Evolutionary conservation across 345 rosid species (phyloP).

Genomic region (Bruguiera parviflora): DNA sequence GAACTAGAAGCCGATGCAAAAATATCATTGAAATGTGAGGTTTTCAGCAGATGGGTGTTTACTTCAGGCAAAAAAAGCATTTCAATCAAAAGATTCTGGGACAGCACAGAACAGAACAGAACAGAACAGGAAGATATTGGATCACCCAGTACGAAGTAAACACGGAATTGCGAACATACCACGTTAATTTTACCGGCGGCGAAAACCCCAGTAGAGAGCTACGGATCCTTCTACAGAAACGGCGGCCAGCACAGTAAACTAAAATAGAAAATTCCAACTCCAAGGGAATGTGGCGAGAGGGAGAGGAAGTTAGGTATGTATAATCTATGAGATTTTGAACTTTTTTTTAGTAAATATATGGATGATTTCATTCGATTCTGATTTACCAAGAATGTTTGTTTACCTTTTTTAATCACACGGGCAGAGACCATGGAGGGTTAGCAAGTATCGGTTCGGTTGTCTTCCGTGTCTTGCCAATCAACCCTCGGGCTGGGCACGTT

Average conservation of each 20-base stretch:
- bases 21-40: background rate
- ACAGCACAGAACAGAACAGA: background rate
- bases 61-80: background rate
- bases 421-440: too few relatives aligned
- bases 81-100: slow-evolving; percentile 2
- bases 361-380: too few relatives aligned
- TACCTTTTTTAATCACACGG: too few relatives aligned
- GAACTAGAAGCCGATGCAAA: background rate
- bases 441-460: too few relatives aligned
- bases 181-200: background rate
- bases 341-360: too few relatives aligned
- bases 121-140: background rate
- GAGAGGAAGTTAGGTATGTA: background rate
- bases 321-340: background rate
- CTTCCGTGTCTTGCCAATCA: too few relatives aligned
- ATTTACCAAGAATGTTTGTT: too few relatives aligned
- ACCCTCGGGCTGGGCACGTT: too few relatives aligned
- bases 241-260: background rate
- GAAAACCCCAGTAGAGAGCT: slow-evolving; percentile 2
- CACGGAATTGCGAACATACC: background rate
- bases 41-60: slow-evolving; percentile 10
- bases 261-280: background rate
- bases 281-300: background rate
- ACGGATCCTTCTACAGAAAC: background rate
- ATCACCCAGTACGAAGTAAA: background rate